A percentile compares a stretch with the other conserved stretches of the same genome.
Evolutionary conservation across 1,284 basidiomycete species (phyloP).

Genomic region (Cryptococcus deneoformans): DNA sequence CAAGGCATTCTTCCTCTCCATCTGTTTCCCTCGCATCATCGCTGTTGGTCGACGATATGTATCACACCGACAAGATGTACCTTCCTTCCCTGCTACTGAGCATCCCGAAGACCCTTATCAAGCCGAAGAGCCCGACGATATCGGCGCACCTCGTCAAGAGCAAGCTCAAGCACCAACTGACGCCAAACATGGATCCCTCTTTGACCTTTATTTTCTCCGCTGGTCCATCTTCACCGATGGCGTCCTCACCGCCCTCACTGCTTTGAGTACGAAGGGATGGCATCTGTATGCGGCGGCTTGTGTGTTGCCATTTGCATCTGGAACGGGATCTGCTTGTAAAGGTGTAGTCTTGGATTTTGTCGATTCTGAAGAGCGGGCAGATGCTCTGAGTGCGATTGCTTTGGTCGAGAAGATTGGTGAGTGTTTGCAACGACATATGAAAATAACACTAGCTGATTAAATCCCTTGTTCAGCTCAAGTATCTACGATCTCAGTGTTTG

Average conservation of each 20-base stretch:
- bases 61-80: constrained; percentile 5
- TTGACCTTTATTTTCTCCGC: constrained; percentile 46
- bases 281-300: constrained; percentile 46
- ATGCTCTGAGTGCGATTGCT: constrained; percentile 45
- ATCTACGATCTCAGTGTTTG: constrained; percentile 37
- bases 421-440: neutral
- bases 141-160: constrained; percentile 18
- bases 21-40: constrained; percentile 44
- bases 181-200: constrained; percentile 27
- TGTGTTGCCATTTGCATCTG: constrained; percentile 45
- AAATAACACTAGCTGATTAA: neutral
- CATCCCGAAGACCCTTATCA: constrained; percentile 21
- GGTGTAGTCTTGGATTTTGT: constrained; percentile 49
- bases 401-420: constrained; percentile 42
- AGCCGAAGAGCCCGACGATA: constrained; percentile 21
- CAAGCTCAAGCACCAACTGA: constrained; percentile 19
- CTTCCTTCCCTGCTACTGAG: constrained; percentile 6
- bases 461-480: constrained; percentile 22
- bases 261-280: constrained; percentile 27
- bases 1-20: constrained; percentile 41
- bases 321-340: constrained; percentile 46
- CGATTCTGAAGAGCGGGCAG: constrained; percentile 24
- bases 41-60: constrained; percentile 26
- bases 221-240: constrained; percentile 45
- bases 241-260: constrained; percentile 30